These are phyloP conservation scores for Teunomyces lycoperdinae DNA, from an alignment of 805 yeast species.

Conservation along the genomic window DNA sequence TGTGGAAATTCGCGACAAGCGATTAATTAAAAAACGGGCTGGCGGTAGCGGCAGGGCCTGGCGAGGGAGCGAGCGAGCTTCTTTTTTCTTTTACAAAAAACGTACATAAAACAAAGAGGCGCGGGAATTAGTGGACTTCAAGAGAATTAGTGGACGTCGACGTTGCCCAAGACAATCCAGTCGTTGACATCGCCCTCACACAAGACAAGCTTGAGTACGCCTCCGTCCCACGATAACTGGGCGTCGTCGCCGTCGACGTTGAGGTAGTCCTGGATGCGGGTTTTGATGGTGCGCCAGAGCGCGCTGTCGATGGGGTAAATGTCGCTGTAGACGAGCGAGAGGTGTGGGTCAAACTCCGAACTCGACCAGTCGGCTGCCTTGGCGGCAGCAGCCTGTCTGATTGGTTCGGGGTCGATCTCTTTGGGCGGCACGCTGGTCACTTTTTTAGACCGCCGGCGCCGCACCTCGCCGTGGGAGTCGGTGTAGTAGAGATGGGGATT, in stretches of 20 bases:
- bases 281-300: constrained; percentile 56
- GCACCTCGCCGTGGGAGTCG: constrained; percentile 29
- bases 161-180: constrained; percentile 65
- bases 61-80: too few relatives aligned
- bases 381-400: constrained; percentile 45
- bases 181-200: constrained; percentile 71
- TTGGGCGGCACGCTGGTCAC: constrained; percentile 11
- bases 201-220: constrained; percentile 62
- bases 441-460: constrained; percentile 16
- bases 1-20: too few relatives aligned
- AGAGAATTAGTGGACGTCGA: constrained; percentile 31
- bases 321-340: constrained; percentile 67
- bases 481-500: constrained; percentile 40
- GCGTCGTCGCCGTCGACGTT: constrained; percentile 41
- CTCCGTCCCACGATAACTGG: constrained; percentile 62
- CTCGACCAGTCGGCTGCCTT: constrained; percentile 53
- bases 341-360: constrained; percentile 65
- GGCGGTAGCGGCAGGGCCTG: too few relatives aligned
- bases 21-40: too few relatives aligned
- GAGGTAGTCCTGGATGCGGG: constrained; percentile 63
- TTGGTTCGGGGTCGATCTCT: constrained; percentile 24
- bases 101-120: too few relatives aligned
- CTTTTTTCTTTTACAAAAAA: too few relatives aligned
- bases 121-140: too few relatives aligned
- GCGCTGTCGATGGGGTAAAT: constrained; percentile 67